phyloP scores from a whole-genome alignment of 345 rosid genomes.

The Populus simonii region DNA sequence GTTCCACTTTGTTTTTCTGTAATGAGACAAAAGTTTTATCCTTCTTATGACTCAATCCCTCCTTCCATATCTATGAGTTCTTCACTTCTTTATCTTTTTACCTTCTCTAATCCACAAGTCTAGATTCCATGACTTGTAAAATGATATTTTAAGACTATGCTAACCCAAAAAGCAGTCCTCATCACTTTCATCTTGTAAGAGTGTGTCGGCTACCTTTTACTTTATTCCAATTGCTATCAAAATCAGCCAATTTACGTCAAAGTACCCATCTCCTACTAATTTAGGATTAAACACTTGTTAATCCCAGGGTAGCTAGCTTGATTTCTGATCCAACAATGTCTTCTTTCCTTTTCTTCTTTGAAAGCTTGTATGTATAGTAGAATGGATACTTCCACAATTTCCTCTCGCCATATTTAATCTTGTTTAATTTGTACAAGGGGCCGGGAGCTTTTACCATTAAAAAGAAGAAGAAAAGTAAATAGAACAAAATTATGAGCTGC shows the following conservation, averaged over 20 bases:
- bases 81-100: constrained; percentile 10
- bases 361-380: neutral
- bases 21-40: constrained; percentile 45
- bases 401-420: no score
- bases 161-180: constrained; percentile 14
- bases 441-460: no score
- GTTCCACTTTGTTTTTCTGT: constrained; percentile 40
- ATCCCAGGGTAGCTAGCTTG: neutral
- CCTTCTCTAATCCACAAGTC: constrained; percentile 20
- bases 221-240: constrained; percentile 40
- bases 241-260: neutral
- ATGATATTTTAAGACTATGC: neutral
- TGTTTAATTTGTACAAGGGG: no score
- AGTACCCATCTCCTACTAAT: neutral
- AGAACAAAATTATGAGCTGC: no score
- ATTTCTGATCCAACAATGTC: neutral
- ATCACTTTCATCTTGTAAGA: constrained; percentile 31
- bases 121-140: constrained; percentile 21
- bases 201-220: constrained; percentile 45
- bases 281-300: neutral
- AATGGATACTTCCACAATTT: neutral
- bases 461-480: no score
- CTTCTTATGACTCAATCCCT: constrained; percentile 16
- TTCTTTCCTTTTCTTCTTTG: neutral
- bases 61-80: neutral